Evolutionary conservation across 495 filamentous ascomycete genomes (phyloP), one percentile per base, ranked within the genome.

Genomic region (Talaromyces borbonicus): DNA sequence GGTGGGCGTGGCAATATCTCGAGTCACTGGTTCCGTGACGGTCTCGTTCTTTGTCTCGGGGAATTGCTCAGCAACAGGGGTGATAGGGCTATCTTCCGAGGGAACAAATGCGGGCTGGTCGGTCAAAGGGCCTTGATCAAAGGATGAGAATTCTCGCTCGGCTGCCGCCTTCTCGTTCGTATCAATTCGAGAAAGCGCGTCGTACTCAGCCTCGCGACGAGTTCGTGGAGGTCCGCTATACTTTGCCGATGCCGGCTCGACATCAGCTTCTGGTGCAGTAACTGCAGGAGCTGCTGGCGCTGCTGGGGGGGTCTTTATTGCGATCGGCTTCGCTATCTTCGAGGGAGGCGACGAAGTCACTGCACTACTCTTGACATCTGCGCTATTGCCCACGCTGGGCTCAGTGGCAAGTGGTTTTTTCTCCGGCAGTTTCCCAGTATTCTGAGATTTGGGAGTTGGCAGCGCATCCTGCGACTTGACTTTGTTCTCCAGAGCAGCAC

Each of bases 61-160:
- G 5, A 38, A 22, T 11, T 38, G 35, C 35, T 38, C 35, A 20
- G 44, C 41, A 12, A 48, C 40, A 20, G 63, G 58, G 5, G 49
- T 52, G 9, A 68, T 59, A 14, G 65, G 71, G n/a, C 43, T 46
- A 14, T 46, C 43, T 35, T 82, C 81, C 5, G 80, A 75, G 0
- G 87, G 86, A 18, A 83, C 67, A 56, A 90, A 95, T 2, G 87
- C 87, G 19, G 92, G 92, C 56, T 88, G 80, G 29, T 98, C 90
- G 19, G 75, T 56, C 29, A 97, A 68, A 3, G 92, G 92, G 9
- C 92, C 92, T 66, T 96, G 90, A 57, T 90, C 81, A 57, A 97
- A 97, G 43, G 78, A 78, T 18, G 83, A 78, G 65, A 94, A 93
- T 37, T 83, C 82, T 5, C 80, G 75, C 23, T 78, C 75, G 12